These are phyloP conservation scores for Ilyonectria mors-panacis DNA, from an alignment of 2,329 filamentous ascomycete species.

Conservation along the genomic window DNA sequence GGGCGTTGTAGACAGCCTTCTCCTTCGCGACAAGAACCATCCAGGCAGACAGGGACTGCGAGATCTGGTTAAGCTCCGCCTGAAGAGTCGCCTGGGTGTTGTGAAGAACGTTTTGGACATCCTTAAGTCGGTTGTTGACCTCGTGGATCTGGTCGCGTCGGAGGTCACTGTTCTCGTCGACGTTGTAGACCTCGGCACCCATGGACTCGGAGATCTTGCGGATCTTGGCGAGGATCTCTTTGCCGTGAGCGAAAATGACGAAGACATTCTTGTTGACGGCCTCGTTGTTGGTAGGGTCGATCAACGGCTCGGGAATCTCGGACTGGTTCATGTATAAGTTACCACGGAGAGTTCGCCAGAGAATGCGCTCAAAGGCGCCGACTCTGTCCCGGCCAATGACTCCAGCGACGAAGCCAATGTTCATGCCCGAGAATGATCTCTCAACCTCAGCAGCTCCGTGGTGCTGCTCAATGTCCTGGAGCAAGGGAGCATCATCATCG, in stretches of 20 bases:
- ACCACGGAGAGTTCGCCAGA: slow-evolving; percentile 96
- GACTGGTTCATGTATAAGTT: slow-evolving; percentile 99
- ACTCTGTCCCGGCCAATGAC: slow-evolving; percentile 95
- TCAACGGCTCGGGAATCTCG: slow-evolving; percentile 93
- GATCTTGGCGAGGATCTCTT: slow-evolving; percentile 98
- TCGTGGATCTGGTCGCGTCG: slow-evolving; percentile 97
- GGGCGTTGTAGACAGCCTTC: slow-evolving; percentile 95
- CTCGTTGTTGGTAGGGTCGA: slow-evolving; percentile 94
- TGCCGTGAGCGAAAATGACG: slow-evolving; percentile 98
- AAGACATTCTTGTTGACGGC: slow-evolving; percentile 97
- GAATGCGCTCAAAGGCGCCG: slow-evolving; percentile 94
- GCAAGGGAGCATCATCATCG: slow-evolving; percentile 92
- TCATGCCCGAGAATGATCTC: slow-evolving; percentile 95
- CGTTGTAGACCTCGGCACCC: slow-evolving; percentile 94
- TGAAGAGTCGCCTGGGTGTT: slow-evolving; percentile 97
- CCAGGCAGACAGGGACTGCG: slow-evolving; percentile 93
- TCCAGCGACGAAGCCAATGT: slow-evolving; percentile 98
- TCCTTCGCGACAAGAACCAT: slow-evolving; percentile 98
- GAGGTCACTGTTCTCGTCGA: slow-evolving; percentile 97
- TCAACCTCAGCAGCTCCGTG: slow-evolving; percentile 77
- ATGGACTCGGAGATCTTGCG: slow-evolving; percentile 98
- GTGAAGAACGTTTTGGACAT: slow-evolving; percentile 90
- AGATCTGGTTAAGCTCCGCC: slow-evolving; percentile 93
- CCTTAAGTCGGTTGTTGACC: slow-evolving; percentile 92
- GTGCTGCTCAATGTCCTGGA: slow-evolving; percentile 93